phyloP scores from a whole-genome alignment of 1,139 yeast species.

The Wickerhamomyces sp. region DNA sequence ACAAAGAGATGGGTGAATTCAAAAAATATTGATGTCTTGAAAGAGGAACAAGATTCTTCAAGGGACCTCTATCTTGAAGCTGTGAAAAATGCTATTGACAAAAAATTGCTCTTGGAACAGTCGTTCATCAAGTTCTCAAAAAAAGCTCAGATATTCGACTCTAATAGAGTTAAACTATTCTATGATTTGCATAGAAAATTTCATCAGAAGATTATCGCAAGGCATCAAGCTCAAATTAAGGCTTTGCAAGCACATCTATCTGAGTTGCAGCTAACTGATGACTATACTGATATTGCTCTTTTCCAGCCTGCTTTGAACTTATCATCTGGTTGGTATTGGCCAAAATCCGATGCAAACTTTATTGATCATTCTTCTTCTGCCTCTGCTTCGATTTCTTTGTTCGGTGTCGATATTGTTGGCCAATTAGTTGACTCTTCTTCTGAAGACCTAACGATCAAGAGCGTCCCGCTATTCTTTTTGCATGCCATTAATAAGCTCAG shows the following conservation, averaged over 20 bases:
- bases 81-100: neutral
- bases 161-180: slow-evolving; percentile 12
- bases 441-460: slow-evolving; percentile 8
- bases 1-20: slow-evolving; percentile 10
- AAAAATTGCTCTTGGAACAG: slow-evolving; percentile 10
- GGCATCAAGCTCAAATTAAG: slow-evolving; percentile 6
- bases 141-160: slow-evolving; percentile 15
- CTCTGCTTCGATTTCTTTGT: slow-evolving; percentile 5
- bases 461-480: slow-evolving; percentile 17
- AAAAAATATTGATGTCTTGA: slow-evolving; percentile 6
- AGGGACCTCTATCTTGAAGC: slow-evolving; percentile 7
- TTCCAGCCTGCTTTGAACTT: slow-evolving; percentile 2
- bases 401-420: slow-evolving; percentile 18
- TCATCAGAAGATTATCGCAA: slow-evolving; percentile 5
- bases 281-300: slow-evolving; percentile 9
- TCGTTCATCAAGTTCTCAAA: slow-evolving; percentile 4
- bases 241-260: slow-evolving; percentile 2
- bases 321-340: slow-evolving; percentile 21
- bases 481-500: slow-evolving; percentile 7
- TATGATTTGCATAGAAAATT: slow-evolving; percentile 9
- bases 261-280: slow-evolving; percentile 3
- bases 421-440: slow-evolving; percentile 7
- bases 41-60: slow-evolving; percentile 7
- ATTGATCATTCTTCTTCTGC: slow-evolving; percentile 6
- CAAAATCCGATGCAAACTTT: slow-evolving; percentile 13